Evolutionary conservation across 805 yeast genomes (phyloP).

Genomic region (Clavispora asparagi): DNA sequence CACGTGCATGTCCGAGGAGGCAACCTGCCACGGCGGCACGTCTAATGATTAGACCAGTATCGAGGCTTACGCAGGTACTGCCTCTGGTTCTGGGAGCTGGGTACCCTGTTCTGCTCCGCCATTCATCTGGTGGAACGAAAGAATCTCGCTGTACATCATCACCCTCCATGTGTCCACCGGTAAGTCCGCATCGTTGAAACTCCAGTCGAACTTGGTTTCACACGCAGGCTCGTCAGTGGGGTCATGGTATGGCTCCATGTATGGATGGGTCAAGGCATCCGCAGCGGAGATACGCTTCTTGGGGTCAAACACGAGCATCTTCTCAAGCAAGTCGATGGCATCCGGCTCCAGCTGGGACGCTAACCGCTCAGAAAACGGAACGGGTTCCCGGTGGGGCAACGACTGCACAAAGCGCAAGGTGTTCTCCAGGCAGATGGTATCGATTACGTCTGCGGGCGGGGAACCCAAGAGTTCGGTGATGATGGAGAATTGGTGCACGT

Average conservation of each 20-base stretch:
- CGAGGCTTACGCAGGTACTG: not conserved
- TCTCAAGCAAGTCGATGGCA: slow-evolving; percentile 81
- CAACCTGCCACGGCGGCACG: too few species aligned
- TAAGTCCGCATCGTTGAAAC: slow-evolving; percentile 94
- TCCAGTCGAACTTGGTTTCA: slow-evolving; percentile 92
- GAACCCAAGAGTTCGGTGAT: slow-evolving; percentile 94
- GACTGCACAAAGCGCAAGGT: slow-evolving; percentile 92
- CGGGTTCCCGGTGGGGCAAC: slow-evolving; percentile 88
- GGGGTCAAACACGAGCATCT: slow-evolving; percentile 94
- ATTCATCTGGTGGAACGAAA: slow-evolving; percentile 91
- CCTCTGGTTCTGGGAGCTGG: not conserved
- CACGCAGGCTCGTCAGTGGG: slow-evolving; percentile 94
- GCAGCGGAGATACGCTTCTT: slow-evolving; percentile 90
- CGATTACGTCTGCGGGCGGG: slow-evolving; percentile 94
- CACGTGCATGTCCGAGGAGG: too few species aligned
- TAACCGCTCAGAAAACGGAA: slow-evolving; percentile 79
- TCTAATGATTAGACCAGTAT: too few species aligned
- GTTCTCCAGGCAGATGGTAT: slow-evolving; percentile 93
- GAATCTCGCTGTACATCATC: slow-evolving; percentile 96
- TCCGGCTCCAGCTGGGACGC: slow-evolving; percentile 42
- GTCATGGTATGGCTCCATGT: slow-evolving; percentile 13
- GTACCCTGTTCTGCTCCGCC: slow-evolving; percentile 24
- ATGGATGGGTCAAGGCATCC: slow-evolving; percentile 69
- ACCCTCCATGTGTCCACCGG: slow-evolving; percentile 99
- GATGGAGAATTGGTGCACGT: slow-evolving; percentile 95